These are phyloP conservation scores for Trichophyton equinum DNA, from an alignment of 2,329 filamentous ascomycete genomes.

Conservation along the genomic window DNA sequence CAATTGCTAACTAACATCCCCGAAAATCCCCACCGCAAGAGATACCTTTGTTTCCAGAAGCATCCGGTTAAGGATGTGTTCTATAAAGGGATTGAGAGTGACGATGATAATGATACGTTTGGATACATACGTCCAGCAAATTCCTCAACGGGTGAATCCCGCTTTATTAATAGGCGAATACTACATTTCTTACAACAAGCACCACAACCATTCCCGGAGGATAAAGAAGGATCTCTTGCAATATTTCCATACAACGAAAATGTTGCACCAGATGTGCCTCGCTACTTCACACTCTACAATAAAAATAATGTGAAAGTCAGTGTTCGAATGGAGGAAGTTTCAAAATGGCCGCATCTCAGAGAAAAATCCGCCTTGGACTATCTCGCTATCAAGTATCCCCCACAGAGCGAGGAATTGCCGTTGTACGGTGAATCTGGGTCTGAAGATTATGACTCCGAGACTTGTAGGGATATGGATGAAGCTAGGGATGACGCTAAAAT, in stretches of 20 bases:
- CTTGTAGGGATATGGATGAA: conserved; percentile 49
- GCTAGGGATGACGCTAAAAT: conserved; percentile 32
- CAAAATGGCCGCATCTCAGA: conserved; percentile 21
- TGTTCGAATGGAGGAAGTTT: conserved; percentile 19
- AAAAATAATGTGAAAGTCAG: conserved; percentile 16
- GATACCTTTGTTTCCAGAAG: conserved; percentile 11
- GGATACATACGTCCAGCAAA: conserved; percentile 18
- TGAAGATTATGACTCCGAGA: conserved; percentile 46
- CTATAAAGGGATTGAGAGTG: conserved; percentile 22
- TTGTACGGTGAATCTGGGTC: conserved; percentile 44
- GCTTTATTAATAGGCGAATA: conserved; percentile 23
- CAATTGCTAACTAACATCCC: neutral
- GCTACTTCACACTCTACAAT: conserved; percentile 22
- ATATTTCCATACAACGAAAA: conserved; percentile 11
- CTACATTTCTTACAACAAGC: conserved; percentile 19
- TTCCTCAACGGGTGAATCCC: conserved; percentile 18
- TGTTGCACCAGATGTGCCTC: conserved; percentile 5
- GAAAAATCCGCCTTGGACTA: conserved; percentile 18
- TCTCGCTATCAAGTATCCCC: conserved; percentile 34
- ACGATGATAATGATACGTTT: conserved; percentile 17
- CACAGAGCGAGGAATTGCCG: conserved; percentile 34
- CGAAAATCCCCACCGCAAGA: neutral
- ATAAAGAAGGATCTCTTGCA: conserved; percentile 19
- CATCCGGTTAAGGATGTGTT: conserved; percentile 32
- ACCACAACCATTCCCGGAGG: conserved; percentile 15